phyloP scores from a whole-genome alignment of 441 rosid species.

The Populus tomentosa region DNA sequence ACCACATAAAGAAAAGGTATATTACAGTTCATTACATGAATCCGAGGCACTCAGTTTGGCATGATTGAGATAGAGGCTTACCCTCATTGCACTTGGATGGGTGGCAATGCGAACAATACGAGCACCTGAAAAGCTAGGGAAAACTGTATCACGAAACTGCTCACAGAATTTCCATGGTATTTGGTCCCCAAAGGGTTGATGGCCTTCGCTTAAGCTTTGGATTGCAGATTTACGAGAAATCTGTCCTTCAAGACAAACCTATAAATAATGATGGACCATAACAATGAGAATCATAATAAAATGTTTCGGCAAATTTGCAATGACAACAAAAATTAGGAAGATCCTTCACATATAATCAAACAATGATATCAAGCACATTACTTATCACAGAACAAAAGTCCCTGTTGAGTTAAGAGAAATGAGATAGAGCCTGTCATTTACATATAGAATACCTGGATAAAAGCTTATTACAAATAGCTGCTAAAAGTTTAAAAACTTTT shows the following conservation, averaged over 20 bases:
- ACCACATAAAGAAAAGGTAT: conserved; percentile 7
- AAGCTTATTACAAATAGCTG: background rate
- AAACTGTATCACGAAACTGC: conserved; percentile 63
- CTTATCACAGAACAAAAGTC: background rate
- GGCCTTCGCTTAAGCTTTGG: conserved; percentile 69
- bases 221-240: conserved; percentile 82
- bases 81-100: conserved; percentile 97
- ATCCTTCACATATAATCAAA: background rate
- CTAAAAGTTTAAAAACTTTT: background rate
- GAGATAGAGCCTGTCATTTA: background rate
- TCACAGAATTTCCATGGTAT: conserved; percentile 71
- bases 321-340: background rate
- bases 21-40: conserved; percentile 14
- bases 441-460: background rate
- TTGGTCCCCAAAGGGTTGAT: conserved; percentile 94
- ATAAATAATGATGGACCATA: conserved; percentile 1
- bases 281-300: background rate
- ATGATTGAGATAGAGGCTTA: conserved; percentile 24
- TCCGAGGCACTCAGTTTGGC: background rate
- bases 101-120: conserved; percentile 97
- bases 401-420: background rate
- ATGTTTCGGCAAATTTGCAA: background rate
- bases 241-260: conserved; percentile 95
- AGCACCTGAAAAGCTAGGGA: conserved; percentile 95
- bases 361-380: background rate